Evolutionary conservation across 2,329 filamentous ascomycete genomes (phyloP).

Genomic region (Sporothrix mexicana): DNA sequence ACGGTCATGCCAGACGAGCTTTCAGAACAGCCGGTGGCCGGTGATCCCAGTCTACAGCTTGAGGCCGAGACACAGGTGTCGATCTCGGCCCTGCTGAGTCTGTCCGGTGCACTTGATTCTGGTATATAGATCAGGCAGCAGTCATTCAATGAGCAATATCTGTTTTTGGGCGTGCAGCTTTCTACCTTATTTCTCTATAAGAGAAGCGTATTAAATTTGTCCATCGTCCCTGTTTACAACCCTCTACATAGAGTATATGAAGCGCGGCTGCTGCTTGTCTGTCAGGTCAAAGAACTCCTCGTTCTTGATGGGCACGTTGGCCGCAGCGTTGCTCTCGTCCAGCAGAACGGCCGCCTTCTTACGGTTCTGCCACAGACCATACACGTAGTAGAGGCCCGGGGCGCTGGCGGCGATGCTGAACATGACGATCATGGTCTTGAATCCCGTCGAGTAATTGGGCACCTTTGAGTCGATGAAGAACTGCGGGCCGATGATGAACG

Average conservation of each 20-base stretch:
- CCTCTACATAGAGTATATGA: no score
- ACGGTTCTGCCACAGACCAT: neutral
- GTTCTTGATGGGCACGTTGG: conserved; percentile 19
- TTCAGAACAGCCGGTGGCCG: no score
- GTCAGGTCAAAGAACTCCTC: conserved; percentile 39
- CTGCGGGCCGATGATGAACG: conserved; percentile 34
- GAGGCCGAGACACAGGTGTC: no score
- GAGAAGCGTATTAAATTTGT: no score
- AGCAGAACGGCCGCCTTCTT: neutral
- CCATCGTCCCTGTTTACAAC: neutral
- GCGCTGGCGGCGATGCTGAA: neutral
- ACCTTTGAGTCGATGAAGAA: conserved; percentile 30
- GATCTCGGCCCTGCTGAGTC: no score
- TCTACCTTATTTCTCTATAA: no score
- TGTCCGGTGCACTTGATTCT: no score
- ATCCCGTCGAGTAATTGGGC: neutral
- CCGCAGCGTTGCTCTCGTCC: neutral
- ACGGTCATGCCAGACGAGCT: no score
- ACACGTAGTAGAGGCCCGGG: neutral
- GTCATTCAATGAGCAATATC: no score
- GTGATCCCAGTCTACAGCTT: no score
- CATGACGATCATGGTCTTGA: neutral
- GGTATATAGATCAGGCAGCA: no score
- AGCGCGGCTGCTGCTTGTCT: conserved; percentile 38
- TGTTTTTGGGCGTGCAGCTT: no score